Percentiles rank a stretch among this genome's conserved stretches.
These are phyloP conservation scores for Pseudocercospora pini-densiflorae DNA, from an alignment of 2,329 filamentous ascomycete genomes.

Conservation along the genomic window DNA sequence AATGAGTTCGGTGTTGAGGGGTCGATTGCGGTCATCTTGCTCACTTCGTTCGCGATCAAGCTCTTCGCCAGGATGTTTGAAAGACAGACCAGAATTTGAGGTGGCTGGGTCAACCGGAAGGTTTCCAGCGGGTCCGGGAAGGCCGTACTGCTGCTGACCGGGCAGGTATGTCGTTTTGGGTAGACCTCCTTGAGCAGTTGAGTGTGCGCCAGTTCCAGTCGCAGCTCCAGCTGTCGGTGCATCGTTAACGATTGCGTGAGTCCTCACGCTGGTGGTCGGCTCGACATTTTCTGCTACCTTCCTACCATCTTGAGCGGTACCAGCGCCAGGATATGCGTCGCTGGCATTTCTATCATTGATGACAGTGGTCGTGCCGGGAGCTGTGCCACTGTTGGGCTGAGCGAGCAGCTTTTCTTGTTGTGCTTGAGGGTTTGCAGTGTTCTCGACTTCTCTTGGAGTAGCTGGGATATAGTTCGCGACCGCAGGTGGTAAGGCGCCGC, in stretches of 20 bases:
- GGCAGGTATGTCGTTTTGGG: background rate
- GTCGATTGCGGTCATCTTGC: background rate
- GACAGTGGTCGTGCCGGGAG: background rate
- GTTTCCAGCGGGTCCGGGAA: background rate
- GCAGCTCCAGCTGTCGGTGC: background rate
- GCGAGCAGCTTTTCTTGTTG: background rate
- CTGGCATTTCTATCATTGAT: background rate
- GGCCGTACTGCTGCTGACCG: background rate
- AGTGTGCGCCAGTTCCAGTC: background rate
- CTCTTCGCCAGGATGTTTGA: constrained; percentile 5
- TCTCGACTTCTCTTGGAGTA: background rate
- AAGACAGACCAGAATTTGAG: background rate
- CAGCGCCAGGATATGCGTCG: background rate
- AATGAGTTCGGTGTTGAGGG: background rate
- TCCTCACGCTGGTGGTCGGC: background rate
- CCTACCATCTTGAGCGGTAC: background rate
- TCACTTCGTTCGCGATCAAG: background rate
- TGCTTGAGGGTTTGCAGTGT: background rate
- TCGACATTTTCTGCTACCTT: background rate
- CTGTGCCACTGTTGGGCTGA: background rate
- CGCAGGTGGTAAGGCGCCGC: background rate
- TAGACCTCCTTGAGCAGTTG: background rate
- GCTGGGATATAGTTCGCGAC: background rate
- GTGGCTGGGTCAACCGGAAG: background rate
- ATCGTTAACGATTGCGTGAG: background rate